These are phyloP conservation scores for Nicotiana noctiflora DNA, from an alignment of 257 asterid genomes.

Conservation along the genomic window DNA sequence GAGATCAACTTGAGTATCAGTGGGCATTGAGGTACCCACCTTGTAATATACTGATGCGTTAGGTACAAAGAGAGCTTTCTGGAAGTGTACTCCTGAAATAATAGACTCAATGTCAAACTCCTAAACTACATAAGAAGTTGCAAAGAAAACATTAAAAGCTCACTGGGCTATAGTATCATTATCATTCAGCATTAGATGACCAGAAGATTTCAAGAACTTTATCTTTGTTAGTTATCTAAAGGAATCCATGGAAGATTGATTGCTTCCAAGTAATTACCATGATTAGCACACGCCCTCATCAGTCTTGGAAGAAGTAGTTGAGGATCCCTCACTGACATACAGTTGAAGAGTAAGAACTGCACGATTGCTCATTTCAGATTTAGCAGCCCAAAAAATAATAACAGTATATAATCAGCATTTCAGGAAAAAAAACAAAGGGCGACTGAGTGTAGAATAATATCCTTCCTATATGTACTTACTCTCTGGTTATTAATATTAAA, in stretches of 20 bases:
- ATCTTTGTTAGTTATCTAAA: constrained; percentile 2
- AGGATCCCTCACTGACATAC: constrained; percentile 97
- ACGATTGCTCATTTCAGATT: constrained; percentile 7
- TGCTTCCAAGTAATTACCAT: constrained; percentile 51
- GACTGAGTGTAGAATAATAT: neutral
- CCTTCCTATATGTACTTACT: neutral
- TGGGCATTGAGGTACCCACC: constrained; percentile 52
- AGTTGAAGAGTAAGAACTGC: constrained; percentile 96
- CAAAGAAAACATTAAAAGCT: neutral
- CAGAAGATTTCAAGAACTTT: neutral
- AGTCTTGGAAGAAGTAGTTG: constrained; percentile 85
- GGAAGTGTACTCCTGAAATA: constrained; percentile 72
- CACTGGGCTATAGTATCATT: neutral
- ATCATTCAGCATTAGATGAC: neutral
- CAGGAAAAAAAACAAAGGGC: neutral
- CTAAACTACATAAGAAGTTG: neutral
- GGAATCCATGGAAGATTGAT: constrained; percentile 5
- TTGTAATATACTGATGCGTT: constrained; percentile 82
- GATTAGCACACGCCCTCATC: constrained; percentile 59
- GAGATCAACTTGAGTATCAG: constrained; percentile 68
- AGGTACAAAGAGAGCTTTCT: constrained; percentile 89
- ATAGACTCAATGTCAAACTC: neutral
- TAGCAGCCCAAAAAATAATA: neutral
- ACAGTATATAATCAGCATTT: neutral
- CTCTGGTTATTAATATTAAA: neutral